Percentiles rank a stretch among this genome's conserved stretches.
Evolutionary conservation across 1,139 yeast genomes (phyloP).

Genomic region (Spathaspora jeffriesii): DNA sequence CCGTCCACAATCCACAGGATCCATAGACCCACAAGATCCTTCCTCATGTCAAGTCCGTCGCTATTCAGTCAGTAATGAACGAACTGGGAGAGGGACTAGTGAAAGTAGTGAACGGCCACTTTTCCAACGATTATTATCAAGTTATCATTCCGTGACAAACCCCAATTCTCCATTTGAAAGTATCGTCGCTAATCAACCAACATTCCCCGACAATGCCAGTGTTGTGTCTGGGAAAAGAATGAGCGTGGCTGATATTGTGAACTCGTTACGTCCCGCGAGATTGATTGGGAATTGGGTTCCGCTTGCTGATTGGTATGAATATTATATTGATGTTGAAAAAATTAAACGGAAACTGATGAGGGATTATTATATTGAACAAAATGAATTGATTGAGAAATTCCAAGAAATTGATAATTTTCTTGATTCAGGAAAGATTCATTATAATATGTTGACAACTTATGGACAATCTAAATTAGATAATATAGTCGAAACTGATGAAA

Average conservation of each 20-base stretch:
- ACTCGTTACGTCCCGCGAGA: conserved; percentile 43
- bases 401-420: conserved; percentile 63
- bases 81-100: background rate
- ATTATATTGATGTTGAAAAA: conserved; percentile 21
- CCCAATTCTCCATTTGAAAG: conserved; percentile 23
- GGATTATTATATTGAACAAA: conserved; percentile 51
- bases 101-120: conserved; percentile 19
- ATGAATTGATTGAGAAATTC: conserved; percentile 57
- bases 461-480: conserved; percentile 27
- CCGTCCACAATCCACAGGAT: background rate
- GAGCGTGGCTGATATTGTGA: conserved; percentile 16
- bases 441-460: conserved; percentile 63
- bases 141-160: conserved; percentile 32
- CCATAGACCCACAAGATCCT: background rate
- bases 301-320: conserved; percentile 50
- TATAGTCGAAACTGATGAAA: conserved; percentile 23
- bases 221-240: conserved; percentile 24
- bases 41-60: conserved; percentile 8
- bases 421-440: conserved; percentile 69
- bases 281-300: conserved; percentile 55
- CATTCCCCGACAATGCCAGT: conserved; percentile 15
- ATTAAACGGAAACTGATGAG: conserved; percentile 24
- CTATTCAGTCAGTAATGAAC: conserved; percentile 12
- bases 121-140: conserved; percentile 27
- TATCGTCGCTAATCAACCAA: conserved; percentile 6